Percentiles rank a stretch among this genome's conserved stretches.
These are phyloP conservation scores for Singerocomus inundabilis DNA, from an alignment of 1,284 basidiomycete genomes.

Conservation along the genomic window DNA sequence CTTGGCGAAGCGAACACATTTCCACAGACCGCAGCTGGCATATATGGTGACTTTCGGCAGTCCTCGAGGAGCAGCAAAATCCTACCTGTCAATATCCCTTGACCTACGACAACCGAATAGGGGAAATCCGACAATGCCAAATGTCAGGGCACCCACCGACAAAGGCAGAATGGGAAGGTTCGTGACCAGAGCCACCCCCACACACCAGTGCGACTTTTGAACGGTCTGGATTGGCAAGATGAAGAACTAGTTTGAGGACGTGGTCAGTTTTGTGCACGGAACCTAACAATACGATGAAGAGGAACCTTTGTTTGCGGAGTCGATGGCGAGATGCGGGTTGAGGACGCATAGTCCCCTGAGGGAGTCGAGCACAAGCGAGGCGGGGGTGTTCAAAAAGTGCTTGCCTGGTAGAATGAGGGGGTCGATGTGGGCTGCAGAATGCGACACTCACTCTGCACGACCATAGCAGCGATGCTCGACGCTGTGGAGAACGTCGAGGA, in stretches of 20 bases:
- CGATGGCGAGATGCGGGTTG: constrained; percentile 71
- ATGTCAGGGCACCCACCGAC: constrained; percentile 49
- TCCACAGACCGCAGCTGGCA: constrained; percentile 80
- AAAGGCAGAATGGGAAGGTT: constrained; percentile 83
- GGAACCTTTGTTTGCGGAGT: constrained; percentile 64
- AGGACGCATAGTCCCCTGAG: constrained; percentile 69
- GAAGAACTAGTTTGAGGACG: constrained; percentile 52
- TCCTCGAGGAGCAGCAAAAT: neutral
- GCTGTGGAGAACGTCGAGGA: constrained; percentile 4
- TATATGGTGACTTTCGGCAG: neutral
- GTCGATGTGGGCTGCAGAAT: neutral
- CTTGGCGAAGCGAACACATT: constrained; percentile 89
- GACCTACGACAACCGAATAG: constrained; percentile 41
- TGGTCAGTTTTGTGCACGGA: neutral
- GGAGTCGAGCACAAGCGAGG: constrained; percentile 73
- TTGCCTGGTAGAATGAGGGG: constrained; percentile 44
- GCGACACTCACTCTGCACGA: constrained; percentile 26
- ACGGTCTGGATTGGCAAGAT: constrained; percentile 53
- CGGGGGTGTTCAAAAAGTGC: constrained; percentile 72
- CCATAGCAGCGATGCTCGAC: constrained; percentile 16
- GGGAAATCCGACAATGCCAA: neutral
- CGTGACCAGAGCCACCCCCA: constrained; percentile 90
- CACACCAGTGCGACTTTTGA: constrained; percentile 81
- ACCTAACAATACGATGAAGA: neutral
- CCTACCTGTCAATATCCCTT: constrained; percentile 75